Evolutionary conservation across 139 green algal genomes (phyloP), one percentile per base, ranked within the genome.

Genomic region (Chlamydomonas schloesseri): DNA sequence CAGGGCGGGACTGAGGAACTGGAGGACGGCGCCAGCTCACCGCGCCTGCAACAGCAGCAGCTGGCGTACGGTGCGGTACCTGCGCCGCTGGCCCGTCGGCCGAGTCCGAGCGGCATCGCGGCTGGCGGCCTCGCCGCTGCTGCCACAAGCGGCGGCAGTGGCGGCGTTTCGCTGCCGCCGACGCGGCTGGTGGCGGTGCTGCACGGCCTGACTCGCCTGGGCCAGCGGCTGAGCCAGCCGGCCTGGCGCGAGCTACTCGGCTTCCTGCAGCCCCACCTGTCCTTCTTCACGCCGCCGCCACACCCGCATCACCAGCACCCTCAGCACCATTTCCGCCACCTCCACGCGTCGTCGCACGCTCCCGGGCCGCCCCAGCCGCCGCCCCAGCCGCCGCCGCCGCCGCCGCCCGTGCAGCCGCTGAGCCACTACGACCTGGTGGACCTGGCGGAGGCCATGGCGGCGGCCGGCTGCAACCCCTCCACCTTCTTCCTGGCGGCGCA

Each of bases 381-480:
- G 36, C 34, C 69, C 15, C 69, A 13, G 34, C 34, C 69, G 1
- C 65, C 26, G 65, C 65, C 15, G 14, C 65, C 65, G 31, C 31
- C 10, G 24, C 21, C 34, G 33, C 34, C 69, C 9, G n/a, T n/a
- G n/a, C 21, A 73, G 28, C 60, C 60, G 10, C 65, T 85, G 9
- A 85, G 31, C 17, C 79, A 58, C 20, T 85, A 85, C 31, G 79
- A 85, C 47, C 31, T 85, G 46, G 79, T 85, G 47, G 79, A 85
- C 24, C 46, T 85, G 14, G 79, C 79, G 2, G 37, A 33, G 13
- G 79, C 79, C 64, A 55, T 85, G 46, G 47, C 65, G 1, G 24
- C 47, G 5, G 65, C 79, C 11, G 79, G 79, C 65, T 85, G 79
- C 79, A 85, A 85, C 50, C 79, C 79, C n/a, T 70, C 37, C 8